Evolutionary conservation across 495 filamentous ascomycete genomes (phyloP).

Genomic region (Baudoinia panamericana): DNA sequence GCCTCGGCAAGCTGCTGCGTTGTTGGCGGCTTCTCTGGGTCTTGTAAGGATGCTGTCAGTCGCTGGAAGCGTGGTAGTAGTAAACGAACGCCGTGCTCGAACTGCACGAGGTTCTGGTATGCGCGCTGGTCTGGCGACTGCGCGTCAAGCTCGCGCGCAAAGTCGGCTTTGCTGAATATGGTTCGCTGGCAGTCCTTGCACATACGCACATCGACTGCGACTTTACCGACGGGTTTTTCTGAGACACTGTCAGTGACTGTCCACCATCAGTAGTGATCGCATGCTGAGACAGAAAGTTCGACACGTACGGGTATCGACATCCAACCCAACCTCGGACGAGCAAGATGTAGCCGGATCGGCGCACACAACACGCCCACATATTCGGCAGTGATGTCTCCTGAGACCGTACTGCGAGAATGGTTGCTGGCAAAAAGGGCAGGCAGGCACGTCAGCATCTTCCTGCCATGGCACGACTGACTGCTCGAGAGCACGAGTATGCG

Average conservation of each 20-base stretch:
- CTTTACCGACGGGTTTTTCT: conserved; percentile 47
- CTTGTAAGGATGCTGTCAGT: conserved; percentile 56
- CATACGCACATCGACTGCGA: conserved; percentile 73
- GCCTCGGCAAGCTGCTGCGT: conserved; percentile 71
- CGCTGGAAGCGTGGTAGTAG: conserved; percentile 81
- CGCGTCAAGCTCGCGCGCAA: conserved; percentile 51
- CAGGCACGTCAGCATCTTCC: conserved; percentile 66
- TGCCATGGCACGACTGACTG: conserved; percentile 92
- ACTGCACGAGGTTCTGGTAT: conserved; percentile 79
- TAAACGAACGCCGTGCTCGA: conserved; percentile 74
- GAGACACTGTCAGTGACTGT: conserved; percentile 36
- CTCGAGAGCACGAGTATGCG: conserved; percentile 65
- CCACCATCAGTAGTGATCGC: conserved; percentile 19
- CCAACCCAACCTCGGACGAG: conserved; percentile 70
- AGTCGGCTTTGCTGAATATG: conserved; percentile 75
- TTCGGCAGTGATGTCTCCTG: conserved; percentile 82
- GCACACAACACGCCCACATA: conserved; percentile 87
- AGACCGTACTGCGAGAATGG: conserved; percentile 84
- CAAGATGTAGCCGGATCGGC: conserved; percentile 72
- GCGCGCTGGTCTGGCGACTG: conserved; percentile 65
- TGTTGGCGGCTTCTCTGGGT: conserved; percentile 59
- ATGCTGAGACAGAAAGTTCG: neutral
- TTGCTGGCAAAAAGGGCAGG: conserved; percentile 88
- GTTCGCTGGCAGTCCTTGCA: conserved; percentile 80
- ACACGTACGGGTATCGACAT: conserved; percentile 55